Evolutionary conservation across 2,329 filamentous ascomycete species (phyloP).

Genomic region (Fusarium avenaceum): DNA sequence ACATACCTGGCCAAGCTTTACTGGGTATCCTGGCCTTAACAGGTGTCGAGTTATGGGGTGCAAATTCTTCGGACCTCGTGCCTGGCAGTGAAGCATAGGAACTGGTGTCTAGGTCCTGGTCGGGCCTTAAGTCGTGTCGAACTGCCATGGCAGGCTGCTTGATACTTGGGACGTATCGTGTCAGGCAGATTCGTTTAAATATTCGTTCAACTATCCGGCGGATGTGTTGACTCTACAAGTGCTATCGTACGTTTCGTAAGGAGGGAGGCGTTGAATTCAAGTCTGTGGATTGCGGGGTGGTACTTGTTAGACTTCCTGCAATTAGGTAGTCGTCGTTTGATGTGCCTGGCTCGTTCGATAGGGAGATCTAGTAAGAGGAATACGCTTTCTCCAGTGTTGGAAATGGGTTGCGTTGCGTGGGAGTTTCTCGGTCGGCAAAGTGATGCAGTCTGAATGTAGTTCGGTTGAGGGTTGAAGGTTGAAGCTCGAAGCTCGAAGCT

Average conservation of each 20-base stretch:
- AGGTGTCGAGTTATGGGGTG: constrained; percentile 51
- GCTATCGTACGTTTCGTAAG: constrained; percentile 21
- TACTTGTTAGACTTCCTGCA: constrained; percentile 10
- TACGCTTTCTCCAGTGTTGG: not conserved
- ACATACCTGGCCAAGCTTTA: constrained; percentile 50
- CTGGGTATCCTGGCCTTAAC: constrained; percentile 52
- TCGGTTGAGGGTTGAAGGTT: constrained; percentile 30
- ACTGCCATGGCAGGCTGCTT: constrained; percentile 45
- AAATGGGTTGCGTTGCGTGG: not conserved
- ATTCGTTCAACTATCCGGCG: not conserved
- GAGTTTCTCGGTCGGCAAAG: not conserved
- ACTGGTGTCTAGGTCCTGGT: constrained; percentile 47
- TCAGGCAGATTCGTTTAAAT: not conserved
- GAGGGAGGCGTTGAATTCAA: constrained; percentile 15
- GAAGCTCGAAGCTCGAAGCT: constrained; percentile 32
- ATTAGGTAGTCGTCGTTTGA: not conserved
- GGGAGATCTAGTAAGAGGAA: not conserved
- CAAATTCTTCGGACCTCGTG: constrained; percentile 47
- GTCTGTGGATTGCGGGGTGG: constrained; percentile 34
- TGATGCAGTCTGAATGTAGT: not conserved
- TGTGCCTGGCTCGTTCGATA: not conserved
- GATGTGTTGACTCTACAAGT: not conserved
- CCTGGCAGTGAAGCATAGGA: constrained; percentile 54
- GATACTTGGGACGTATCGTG: not conserved
- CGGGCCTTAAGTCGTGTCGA: constrained; percentile 49